A percentile compares a stretch with the other conserved stretches of the same genome.
These are phyloP conservation scores for Hyaloscypha bicolor DNA, from an alignment of 495 filamentous ascomycete genomes.

Conservation along the genomic window DNA sequence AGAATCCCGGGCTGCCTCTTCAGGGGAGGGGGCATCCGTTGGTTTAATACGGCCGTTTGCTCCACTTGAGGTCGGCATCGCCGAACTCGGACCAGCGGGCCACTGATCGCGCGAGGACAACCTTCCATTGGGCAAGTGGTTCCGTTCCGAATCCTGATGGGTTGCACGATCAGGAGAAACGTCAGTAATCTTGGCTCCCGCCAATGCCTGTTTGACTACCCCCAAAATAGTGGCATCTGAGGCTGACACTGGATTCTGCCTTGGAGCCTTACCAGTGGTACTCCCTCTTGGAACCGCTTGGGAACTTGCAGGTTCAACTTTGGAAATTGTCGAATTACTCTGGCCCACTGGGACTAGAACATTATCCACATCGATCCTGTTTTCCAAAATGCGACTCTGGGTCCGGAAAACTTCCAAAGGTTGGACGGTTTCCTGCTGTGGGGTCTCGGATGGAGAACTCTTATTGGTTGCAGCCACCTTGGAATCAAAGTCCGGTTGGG, in stretches of 20 bases:
- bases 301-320: conserved; percentile 7
- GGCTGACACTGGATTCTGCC: conserved; percentile 18
- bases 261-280: conserved; percentile 19
- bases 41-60: conserved; percentile 12
- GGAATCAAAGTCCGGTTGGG: neutral
- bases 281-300: conserved; percentile 3
- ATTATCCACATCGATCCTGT: conserved; percentile 17
- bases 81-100: neutral
- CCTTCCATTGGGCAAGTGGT: conserved; percentile 22
- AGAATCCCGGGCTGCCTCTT: conserved; percentile 12
- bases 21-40: conserved; percentile 1
- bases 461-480: neutral
- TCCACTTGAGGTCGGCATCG: neutral
- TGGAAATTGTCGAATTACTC: conserved; percentile 8
- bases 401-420: conserved; percentile 23
- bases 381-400: neutral
- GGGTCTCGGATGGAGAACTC: neutral
- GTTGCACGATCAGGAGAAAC: neutral
- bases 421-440: conserved; percentile 21
- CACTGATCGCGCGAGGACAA: conserved; percentile 13
- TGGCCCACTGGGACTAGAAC: conserved; percentile 22
- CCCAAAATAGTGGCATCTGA: conserved; percentile 24
- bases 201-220: conserved; percentile 22
- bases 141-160: conserved; percentile 11
- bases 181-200: conserved; percentile 11